Evolutionary conservation across 2,329 filamentous ascomycete species (phyloP), one percentile per base, ranked within the genome.

Genomic region (Sarocladiaceae sp.): DNA sequence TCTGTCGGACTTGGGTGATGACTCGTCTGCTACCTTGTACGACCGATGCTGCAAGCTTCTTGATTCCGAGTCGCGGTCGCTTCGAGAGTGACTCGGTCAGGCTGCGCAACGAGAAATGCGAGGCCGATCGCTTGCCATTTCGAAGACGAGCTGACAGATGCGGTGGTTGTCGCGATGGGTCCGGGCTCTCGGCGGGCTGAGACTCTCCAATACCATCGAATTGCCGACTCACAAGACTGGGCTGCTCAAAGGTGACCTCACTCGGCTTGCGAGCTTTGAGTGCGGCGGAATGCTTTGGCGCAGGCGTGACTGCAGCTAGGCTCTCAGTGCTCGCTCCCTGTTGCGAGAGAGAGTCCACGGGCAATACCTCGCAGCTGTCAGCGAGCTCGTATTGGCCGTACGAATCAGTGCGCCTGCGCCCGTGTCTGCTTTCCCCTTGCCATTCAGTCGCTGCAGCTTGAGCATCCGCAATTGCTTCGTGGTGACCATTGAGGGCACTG

Each of bases 71-170:
- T 1, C 53, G 52, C 2, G 52, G 52, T 4, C 57, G 51, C 40
- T 60, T 57, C 6, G 52, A 47, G 12, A 61, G 46, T 13, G 58
- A 50, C 18, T 46, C 52, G 5, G 53, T 49, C 7, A 61, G 32
- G 45, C 55, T 61, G 16, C 51, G 51, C 18, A 63, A 47, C 9
- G 58, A 62, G 44, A 61, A 58, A 3, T 52, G 45, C 1, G 62
- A 63, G 2, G 60, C 53, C 18, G 57, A 59, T 24, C 62, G 60
- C 43, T 64, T 64, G 6, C 47, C 47, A n/a, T 33, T 47, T n/a
- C 47, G 51, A 5, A 45, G 45, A 21, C 43, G 43, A n/a, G 45
- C 31, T 12, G 27, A 12, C 13, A 31, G n/a, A 18, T 33, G 45
- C 45, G 6, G 45, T 5, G 16, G 51, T 47, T 11, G 40, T n/a